Base-by-base conservation (phyloP, 352 stramenopile genomes). In the Pythium insidiosum region DNA sequence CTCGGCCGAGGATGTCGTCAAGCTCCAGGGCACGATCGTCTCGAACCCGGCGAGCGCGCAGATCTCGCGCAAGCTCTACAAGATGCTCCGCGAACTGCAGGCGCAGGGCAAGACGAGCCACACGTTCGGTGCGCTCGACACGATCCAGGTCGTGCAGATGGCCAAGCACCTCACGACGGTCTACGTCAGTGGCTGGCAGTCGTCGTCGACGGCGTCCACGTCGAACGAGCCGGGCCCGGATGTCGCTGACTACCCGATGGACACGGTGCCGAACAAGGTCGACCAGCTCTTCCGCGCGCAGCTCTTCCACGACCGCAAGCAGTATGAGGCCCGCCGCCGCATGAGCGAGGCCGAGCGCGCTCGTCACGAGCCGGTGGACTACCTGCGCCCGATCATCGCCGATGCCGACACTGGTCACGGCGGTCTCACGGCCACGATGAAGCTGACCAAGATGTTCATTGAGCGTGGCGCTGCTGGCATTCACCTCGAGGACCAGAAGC, bases 401-500 rank as follows among this genome's bases (percentile, higher is more conserved):
- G 96, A 99, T 61, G 96, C 90, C 12, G 96, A 99, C 62, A 99
- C 96, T 33, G 96, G 96, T 42, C 94, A 98, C 66, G 92, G 92
- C 29, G 96, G 96, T 22, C 64, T 98, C 5, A 97, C 86, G 12
- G 95, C 95, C 6, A 92, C 97, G 29, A 99, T 99, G 95, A 98
- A 99, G 71, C 64, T 99, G 20, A 97, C 91, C 29, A 98, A 98
- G 73, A 94, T 99, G 63, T 98, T 98, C 66, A 91, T 98, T 43
- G 95, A 99, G 61, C 88, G 90, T 43, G 96, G 96, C 16, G 96
- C 95, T n/a, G 86, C 95, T 5, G 95, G 94, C 43, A 95, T 99
- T 45, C 96, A 99, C 77, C 90, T 99, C 43, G 96, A 99, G 68
- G 96, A 99, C 74, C 96, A 99, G 74, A 97, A 97, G 66, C 92